Evolutionary conservation across 495 filamentous ascomycete genomes (phyloP), one percentile per base, ranked within the genome.

Genomic region (Neurospora cerealis): DNA sequence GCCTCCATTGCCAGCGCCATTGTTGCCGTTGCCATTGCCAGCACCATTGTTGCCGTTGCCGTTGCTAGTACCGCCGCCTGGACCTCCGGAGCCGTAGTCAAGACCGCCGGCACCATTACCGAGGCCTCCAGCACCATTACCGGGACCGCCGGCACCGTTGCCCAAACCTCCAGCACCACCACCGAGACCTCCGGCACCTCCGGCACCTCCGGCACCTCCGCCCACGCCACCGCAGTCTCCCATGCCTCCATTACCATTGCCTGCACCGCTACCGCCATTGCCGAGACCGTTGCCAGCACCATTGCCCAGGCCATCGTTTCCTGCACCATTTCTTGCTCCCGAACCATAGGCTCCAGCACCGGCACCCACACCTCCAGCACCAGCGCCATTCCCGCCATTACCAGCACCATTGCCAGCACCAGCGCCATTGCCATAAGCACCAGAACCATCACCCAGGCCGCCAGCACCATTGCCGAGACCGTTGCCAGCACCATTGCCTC

Each of bases 391-490:
- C 21, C 39, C 71, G 44, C 60, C 71, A 66, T 41, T 60, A 3
- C 70, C 69, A 54, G 73, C 36, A 10, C 34, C 54, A 6, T 42
- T 42, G 42, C 71, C 66, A 37, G 21, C 41, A 37, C 37, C 42
- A 3, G n/a, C 39, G 28, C 32, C 37, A 39, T 11, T 28, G 6
- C 54, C 39, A 46, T 21, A 46, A 21, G 72, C 66, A n/a, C 74
- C 74, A 44, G 15, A 37, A n/a, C 34, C 36, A 41, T 11, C 34
- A 34, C 24, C 34, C 60, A 40, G 32, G 72, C 46, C 21, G 4
- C 36, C 40, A 24, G 72, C 69, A 10, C 76, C 72, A 62, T 73
- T 75, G 38, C 70, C 69, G 48, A 72, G 34, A 54, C 74, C 73
- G n/a, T 75, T 75, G 32, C 69, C n/a, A n/a, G n/a, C n/a, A n/a